Conservation (phyloP, 2,329 filamentous ascomycete species). For the Fusarium torulosum region DNA sequence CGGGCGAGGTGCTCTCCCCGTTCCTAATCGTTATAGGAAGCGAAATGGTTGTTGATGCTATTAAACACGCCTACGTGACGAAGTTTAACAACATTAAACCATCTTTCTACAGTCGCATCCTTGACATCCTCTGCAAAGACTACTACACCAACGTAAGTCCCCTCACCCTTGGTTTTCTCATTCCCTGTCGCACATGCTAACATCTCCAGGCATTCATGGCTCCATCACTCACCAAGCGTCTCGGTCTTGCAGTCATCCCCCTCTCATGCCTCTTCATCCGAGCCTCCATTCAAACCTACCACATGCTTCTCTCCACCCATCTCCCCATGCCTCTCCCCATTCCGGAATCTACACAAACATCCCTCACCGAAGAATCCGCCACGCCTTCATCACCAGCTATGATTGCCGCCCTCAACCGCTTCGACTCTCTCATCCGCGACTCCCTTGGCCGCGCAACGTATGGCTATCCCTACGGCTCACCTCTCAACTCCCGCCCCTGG, state of each 20-base stretch:
- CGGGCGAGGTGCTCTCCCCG: slow-evolving; percentile 89
- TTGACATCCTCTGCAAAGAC: slow-evolving; percentile 95
- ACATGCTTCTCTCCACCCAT: slow-evolving; percentile 95
- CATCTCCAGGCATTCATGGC: slow-evolving; percentile 80
- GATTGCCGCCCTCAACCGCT: slow-evolving; percentile 80
- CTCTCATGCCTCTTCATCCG: slow-evolving; percentile 95
- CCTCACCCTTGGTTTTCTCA: neutral
- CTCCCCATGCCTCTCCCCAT: slow-evolving; percentile 79
- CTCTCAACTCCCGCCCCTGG: slow-evolving; percentile 58
- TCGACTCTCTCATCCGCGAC: slow-evolving; percentile 80
- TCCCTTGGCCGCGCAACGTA: slow-evolving; percentile 82
- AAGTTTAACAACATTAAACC: slow-evolving; percentile 99
- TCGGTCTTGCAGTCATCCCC: slow-evolving; percentile 92
- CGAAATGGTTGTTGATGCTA: slow-evolving; percentile 95
- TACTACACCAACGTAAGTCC: slow-evolving; percentile 89
- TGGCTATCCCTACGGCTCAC: slow-evolving; percentile 62
- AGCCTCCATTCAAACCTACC: slow-evolving; percentile 93
- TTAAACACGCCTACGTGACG: slow-evolving; percentile 97
- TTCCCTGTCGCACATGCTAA: slow-evolving; percentile 20
- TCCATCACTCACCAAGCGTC: slow-evolving; percentile 87
- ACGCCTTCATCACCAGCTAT: slow-evolving; percentile 78
- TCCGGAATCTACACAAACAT: slow-evolving; percentile 72
- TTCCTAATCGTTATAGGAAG: slow-evolving; percentile 95
- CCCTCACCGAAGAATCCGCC: slow-evolving; percentile 73
- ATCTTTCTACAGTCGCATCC: slow-evolving; percentile 85